A percentile compares a stretch with the other conserved stretches of the same genome.
These are phyloP conservation scores for Prunus yedoensis DNA, from an alignment of 331 rosid species.

Conservation along the genomic window DNA sequence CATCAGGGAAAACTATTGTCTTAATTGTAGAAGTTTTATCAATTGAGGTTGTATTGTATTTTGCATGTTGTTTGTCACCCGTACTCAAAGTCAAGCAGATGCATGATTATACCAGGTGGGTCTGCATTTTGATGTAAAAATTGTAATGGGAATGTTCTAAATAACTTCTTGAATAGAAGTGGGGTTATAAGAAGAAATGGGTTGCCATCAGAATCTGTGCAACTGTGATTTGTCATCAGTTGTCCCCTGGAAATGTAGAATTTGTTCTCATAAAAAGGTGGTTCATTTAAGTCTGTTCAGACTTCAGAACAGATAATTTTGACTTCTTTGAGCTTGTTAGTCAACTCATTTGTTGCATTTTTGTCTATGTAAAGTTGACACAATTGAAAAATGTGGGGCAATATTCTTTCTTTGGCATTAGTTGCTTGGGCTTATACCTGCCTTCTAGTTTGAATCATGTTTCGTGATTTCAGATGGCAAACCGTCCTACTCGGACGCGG, in stretches of 20 bases:
- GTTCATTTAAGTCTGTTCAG: not conserved
- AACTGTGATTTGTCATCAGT: not conserved
- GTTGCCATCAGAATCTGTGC: not conserved
- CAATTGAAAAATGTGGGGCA: not conserved
- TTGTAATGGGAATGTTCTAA: not conserved
- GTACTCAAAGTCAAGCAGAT: no score
- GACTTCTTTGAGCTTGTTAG: not conserved
- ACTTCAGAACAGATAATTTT: not conserved
- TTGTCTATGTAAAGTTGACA: not conserved
- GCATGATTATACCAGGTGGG: not conserved
- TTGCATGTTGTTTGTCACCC: not conserved
- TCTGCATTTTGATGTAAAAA: not conserved
- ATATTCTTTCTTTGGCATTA: not conserved
- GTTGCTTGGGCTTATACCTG: not conserved
- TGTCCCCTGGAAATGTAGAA: not conserved
- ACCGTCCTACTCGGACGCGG: slow-evolving; percentile 45
- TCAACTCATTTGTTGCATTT: not conserved
- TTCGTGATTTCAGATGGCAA: slow-evolving; percentile 46
- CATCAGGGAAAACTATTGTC: not conserved
- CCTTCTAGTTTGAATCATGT: not conserved
- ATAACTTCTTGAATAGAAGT: not conserved
- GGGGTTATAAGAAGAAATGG: not conserved
- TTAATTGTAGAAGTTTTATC: not conserved
- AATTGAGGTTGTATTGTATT: not conserved
- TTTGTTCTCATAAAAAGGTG: not conserved